These are phyloP conservation scores for Dryadomyces quercivorus DNA, from an alignment of 2,329 filamentous ascomycete genomes.

Conservation along the genomic window DNA sequence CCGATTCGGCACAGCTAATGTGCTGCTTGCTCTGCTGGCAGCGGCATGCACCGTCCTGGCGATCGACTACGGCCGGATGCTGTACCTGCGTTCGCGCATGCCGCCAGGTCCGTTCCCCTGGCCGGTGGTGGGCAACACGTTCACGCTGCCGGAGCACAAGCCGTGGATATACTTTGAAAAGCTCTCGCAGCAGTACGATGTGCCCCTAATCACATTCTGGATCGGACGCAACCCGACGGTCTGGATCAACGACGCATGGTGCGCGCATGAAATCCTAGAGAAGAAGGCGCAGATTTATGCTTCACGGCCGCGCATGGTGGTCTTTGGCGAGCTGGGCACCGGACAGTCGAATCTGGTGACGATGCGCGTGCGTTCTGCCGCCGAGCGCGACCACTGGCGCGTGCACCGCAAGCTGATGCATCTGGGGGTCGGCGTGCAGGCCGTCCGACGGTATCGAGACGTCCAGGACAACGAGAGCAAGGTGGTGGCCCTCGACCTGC, in stretches of 20 bases:
- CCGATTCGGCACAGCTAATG: slow-evolving; percentile 9
- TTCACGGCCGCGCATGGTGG: slow-evolving; percentile 35
- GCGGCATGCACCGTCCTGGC: slow-evolving; percentile 17
- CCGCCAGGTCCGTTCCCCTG: slow-evolving; percentile 41
- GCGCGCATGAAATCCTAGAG: slow-evolving; percentile 41
- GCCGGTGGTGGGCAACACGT: slow-evolving; percentile 44
- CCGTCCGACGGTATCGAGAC: slow-evolving; percentile 36
- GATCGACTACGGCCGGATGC: slow-evolving; percentile 35
- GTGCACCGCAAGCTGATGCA: slow-evolving; percentile 38
- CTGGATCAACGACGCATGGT: slow-evolving; percentile 36
- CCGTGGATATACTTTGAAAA: slow-evolving; percentile 47
- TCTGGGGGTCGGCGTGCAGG: slow-evolving; percentile 39
- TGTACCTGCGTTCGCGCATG: slow-evolving; percentile 35
- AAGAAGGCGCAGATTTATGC: slow-evolving; percentile 39
- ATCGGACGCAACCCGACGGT: slow-evolving; percentile 35
- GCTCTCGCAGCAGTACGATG: slow-evolving; percentile 34
- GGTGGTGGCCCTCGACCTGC: slow-evolving; percentile 37
- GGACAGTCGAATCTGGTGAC: slow-evolving; percentile 31
- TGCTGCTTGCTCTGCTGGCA: slow-evolving; percentile 13
- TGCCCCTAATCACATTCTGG: slow-evolving; percentile 43
- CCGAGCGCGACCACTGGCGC: slow-evolving; percentile 30
- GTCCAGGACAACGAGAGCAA: slow-evolving; percentile 48
- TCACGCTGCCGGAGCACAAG: slow-evolving; percentile 38
- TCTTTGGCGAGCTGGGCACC: slow-evolving; percentile 32
- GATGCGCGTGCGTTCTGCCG: slow-evolving; percentile 26